phyloP scores from a whole-genome alignment of 1,284 basidiomycete genomes.

The Microbotryomycetes sp. region DNA sequence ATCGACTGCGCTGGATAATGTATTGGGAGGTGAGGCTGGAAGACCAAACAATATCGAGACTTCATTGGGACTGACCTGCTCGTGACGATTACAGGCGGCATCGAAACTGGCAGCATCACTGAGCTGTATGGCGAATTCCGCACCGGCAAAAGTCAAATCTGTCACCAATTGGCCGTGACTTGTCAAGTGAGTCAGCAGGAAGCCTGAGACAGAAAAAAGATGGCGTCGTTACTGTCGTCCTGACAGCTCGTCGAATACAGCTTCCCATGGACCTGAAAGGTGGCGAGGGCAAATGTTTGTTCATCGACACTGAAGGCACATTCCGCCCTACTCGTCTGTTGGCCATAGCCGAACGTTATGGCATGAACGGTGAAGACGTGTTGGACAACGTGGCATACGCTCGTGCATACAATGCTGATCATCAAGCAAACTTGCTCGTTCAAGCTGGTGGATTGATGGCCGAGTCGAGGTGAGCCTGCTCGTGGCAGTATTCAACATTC shows the following conservation, averaged over 20 bases:
- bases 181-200: slow-evolving; percentile 58
- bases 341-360: slow-evolving; percentile 90
- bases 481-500: background rate
- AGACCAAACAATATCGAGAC: too few relatives aligned
- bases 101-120: slow-evolving; percentile 97
- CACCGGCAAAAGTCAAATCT: slow-evolving; percentile 97
- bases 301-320: slow-evolving; percentile 98
- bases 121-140: slow-evolving; percentile 98
- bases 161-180: slow-evolving; percentile 95
- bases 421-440: slow-evolving; percentile 83
- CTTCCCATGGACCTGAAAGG: slow-evolving; percentile 96
- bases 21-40: slow-evolving; percentile 74
- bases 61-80: background rate
- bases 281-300: slow-evolving; percentile 97
- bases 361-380: slow-evolving; percentile 93
- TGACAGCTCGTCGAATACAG: slow-evolving; percentile 36
- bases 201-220: background rate
- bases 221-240: background rate
- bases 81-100: slow-evolving; percentile 58
- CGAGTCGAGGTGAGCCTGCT: slow-evolving; percentile 66
- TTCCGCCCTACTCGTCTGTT: slow-evolving; percentile 94
- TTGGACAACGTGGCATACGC: slow-evolving; percentile 98
- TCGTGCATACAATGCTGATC: slow-evolving; percentile 96
- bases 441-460: slow-evolving; percentile 96
- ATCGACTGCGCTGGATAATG: slow-evolving; percentile 89